phyloP scores from a whole-genome alignment of 2,329 filamentous ascomycete genomes.

The Xylaria sp. region DNA sequence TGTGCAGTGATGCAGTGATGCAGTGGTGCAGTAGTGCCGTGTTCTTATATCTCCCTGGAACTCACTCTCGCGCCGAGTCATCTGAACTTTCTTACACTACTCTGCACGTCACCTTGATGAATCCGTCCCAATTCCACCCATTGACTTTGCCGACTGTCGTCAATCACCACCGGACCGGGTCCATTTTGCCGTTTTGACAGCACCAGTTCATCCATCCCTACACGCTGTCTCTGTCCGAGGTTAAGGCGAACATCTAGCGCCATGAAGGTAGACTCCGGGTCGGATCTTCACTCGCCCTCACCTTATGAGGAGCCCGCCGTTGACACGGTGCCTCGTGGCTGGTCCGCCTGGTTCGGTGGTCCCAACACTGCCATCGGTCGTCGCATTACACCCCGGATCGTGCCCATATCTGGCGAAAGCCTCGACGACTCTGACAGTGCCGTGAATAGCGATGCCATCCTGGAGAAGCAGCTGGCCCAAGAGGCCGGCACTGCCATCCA shows the following conservation, averaged over 20 bases:
- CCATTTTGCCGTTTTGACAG: not conserved
- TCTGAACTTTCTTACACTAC: not conserved
- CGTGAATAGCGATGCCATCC: constrained; percentile 59
- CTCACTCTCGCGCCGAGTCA: not conserved
- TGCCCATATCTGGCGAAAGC: constrained; percentile 35
- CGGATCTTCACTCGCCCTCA: constrained; percentile 35
- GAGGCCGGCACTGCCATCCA: constrained; percentile 85
- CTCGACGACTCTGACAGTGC: constrained; percentile 54
- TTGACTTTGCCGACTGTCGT: not conserved
- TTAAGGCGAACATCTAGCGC: constrained; percentile 2
- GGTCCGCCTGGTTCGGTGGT: constrained; percentile 54
- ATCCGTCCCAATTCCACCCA: not conserved
- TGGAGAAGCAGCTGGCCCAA: constrained; percentile 75
- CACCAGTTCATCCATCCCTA: not conserved
- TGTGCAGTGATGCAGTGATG: not conserved
- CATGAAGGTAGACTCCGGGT: constrained; percentile 41
- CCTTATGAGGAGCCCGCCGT: constrained; percentile 60
- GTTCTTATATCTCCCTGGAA: constrained; percentile 11
- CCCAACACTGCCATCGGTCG: constrained; percentile 57
- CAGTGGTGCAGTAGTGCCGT: too few species aligned
- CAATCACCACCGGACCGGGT: not conserved
- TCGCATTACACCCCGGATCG: constrained; percentile 59
- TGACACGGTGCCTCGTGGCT: constrained; percentile 52
- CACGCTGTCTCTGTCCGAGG: not conserved
- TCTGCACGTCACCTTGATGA: not conserved